Percentiles rank a stretch among this genome's conserved stretches.
Evolutionary conservation across 164 flowering plant genomes (phyloP).

Genomic region (Vitis rupestris): DNA sequence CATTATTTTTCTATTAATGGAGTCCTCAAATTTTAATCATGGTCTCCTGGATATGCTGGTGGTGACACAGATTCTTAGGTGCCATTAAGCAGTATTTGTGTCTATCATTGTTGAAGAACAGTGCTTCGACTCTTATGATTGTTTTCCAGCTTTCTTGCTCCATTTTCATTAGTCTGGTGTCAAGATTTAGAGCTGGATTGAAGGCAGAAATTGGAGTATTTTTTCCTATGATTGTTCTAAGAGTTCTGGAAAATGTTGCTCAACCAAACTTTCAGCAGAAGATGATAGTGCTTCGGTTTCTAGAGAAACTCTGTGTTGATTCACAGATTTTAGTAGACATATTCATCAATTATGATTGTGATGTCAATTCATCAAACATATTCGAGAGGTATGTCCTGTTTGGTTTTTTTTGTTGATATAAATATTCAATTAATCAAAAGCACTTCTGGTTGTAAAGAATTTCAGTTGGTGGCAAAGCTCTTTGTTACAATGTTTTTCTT

Average conservation of each 20-base stretch:
- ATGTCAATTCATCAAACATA: conserved; percentile 93
- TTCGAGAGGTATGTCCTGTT: conserved; percentile 77
- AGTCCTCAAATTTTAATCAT: neutral
- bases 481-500: neutral
- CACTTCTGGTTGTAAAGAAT: too few species aligned
- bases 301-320: conserved; percentile 87
- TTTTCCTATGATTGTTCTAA: conserved; percentile 98
- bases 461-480: neutral
- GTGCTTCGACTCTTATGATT: conserved; percentile 94
- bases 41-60: neutral
- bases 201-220: conserved; percentile 99
- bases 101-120: conserved; percentile 92
- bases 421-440: neutral
- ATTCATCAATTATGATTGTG: conserved; percentile 93
- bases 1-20: neutral
- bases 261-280: conserved; percentile 99
- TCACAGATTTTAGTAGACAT: conserved; percentile 94
- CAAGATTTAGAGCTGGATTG: conserved; percentile 96
- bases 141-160: conserved; percentile 99
- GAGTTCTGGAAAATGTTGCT: conserved; percentile 94
- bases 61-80: conserved; percentile 81
- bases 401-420: neutral
- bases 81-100: conserved; percentile 98
- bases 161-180: conserved; percentile 89
- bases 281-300: conserved; percentile 91